Evolutionary conservation across 176 grass and related monocot genomes (phyloP).

Genomic region (Puya raimondii): DNA sequence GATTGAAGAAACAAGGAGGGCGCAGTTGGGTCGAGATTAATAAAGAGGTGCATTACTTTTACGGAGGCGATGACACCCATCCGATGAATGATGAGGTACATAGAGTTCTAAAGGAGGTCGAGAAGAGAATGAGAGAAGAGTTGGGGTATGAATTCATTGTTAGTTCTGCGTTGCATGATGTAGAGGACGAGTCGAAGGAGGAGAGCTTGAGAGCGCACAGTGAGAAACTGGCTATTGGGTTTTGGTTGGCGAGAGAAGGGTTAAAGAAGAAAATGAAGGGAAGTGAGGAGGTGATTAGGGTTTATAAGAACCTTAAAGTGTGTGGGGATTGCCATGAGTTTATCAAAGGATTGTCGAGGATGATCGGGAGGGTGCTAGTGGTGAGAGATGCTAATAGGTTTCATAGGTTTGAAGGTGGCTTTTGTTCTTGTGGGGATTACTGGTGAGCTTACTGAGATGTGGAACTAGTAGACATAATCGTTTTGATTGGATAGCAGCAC

Average conservation of each 20-base stretch:
- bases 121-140: constrained; percentile 35
- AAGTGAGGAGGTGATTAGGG: constrained; percentile 18
- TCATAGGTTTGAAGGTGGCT: constrained; percentile 32
- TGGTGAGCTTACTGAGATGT: constrained; percentile 5
- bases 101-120: constrained; percentile 17
- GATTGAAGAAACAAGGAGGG: constrained; percentile 39
- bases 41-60: constrained; percentile 43
- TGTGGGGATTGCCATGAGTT: constrained; percentile 26
- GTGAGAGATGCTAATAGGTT: constrained; percentile 45
- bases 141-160: constrained; percentile 22
- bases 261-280: not conserved
- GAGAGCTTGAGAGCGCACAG: constrained; percentile 43
- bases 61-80: constrained; percentile 24
- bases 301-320: constrained; percentile 41
- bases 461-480: no score
- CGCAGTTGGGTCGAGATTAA: constrained; percentile 47
- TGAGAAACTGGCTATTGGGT: constrained; percentile 36
- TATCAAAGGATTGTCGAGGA: constrained; percentile 25
- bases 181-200: constrained; percentile 33
- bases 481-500: not conserved
- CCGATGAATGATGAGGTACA: constrained; percentile 21
- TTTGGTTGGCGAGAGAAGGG: constrained; percentile 20
- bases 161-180: constrained; percentile 25
- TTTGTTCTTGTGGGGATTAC: constrained; percentile 33
- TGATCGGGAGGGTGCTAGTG: constrained; percentile 11